Conservation (phyloP, 768 basidiomycete genomes). For the Collybiopsis confluens region DNA sequence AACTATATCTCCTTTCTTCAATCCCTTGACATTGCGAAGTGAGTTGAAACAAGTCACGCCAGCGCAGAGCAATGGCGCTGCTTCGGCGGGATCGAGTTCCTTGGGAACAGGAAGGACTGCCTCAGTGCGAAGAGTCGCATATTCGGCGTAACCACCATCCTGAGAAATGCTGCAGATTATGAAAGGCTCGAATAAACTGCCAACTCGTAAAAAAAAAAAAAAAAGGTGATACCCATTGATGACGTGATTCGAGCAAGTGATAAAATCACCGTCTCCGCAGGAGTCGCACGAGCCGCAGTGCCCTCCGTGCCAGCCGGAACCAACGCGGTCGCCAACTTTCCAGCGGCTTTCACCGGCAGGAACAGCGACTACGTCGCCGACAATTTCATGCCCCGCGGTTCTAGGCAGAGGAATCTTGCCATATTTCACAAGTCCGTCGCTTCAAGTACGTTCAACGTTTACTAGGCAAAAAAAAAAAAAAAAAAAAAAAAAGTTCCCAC, state of each 20-base stretch:
- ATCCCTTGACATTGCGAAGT: background rate
- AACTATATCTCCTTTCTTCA: conserved; percentile 1
- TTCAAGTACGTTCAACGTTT: background rate
- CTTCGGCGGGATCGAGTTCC: conserved; percentile 2
- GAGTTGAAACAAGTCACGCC: conserved; percentile 1
- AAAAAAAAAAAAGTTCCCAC: background rate
- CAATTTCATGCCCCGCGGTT: background rate
- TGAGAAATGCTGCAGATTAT: background rate
- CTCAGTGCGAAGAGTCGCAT: conserved; percentile 1
- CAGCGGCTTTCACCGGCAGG: background rate
- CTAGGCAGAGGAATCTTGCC: background rate
- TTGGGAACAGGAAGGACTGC: conserved; percentile 1
- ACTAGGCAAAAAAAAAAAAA: no score
- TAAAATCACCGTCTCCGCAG: conserved; percentile 1
- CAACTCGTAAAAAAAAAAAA: background rate
- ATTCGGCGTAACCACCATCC: conserved; percentile 4
- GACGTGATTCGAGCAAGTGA: conserved; percentile 1
- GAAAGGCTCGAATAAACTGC: background rate
- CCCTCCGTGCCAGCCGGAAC: conserved; percentile 2
- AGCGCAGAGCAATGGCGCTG: background rate
- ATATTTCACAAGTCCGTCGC: conserved; percentile 2
- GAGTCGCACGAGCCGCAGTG: background rate
- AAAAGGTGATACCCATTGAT: background rate
- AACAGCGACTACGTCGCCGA: background rate
- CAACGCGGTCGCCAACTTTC: conserved; percentile 5